Conservation (phyloP, 2,329 filamentous ascomycete species). For the Hymenoscyphus fructigenus region DNA sequence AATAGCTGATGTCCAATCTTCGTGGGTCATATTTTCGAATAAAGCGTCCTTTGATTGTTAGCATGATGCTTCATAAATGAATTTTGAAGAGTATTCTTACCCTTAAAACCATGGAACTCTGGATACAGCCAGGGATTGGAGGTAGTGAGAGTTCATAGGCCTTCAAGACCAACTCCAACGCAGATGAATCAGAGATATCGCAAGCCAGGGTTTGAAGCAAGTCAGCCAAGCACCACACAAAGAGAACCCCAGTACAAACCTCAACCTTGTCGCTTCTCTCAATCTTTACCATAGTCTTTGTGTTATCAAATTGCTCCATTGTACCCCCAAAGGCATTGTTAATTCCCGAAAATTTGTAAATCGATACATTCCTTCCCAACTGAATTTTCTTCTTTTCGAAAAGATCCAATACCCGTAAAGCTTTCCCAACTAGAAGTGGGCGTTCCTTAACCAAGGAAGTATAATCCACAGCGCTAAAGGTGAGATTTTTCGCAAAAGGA, state of each 20-base stretch:
- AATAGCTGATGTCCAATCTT: constrained; percentile 4
- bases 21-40: constrained; percentile 20
- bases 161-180: constrained; percentile 9
- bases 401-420: constrained; percentile 29
- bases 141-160: constrained; percentile 13
- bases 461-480: constrained; percentile 27
- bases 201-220: constrained; percentile 45
- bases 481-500: constrained; percentile 11
- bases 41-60: constrained; percentile 23
- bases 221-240: not conserved
- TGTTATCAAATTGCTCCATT: not conserved
- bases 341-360: not conserved
- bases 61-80: not conserved
- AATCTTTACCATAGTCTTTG: not conserved
- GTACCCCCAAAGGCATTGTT: not conserved
- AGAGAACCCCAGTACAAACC: not conserved
- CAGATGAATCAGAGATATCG: constrained; percentile 45
- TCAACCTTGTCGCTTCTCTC: not conserved
- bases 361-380: constrained; percentile 32
- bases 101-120: constrained; percentile 46
- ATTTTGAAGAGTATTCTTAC: not conserved
- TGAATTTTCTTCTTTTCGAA: not conserved
- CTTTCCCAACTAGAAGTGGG: constrained; percentile 38
- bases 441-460: constrained; percentile 36
- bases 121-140: constrained; percentile 44